These are phyloP conservation scores for Erodium trifolium DNA, from an alignment of 441 rosid genomes.

Conservation along the genomic window DNA sequence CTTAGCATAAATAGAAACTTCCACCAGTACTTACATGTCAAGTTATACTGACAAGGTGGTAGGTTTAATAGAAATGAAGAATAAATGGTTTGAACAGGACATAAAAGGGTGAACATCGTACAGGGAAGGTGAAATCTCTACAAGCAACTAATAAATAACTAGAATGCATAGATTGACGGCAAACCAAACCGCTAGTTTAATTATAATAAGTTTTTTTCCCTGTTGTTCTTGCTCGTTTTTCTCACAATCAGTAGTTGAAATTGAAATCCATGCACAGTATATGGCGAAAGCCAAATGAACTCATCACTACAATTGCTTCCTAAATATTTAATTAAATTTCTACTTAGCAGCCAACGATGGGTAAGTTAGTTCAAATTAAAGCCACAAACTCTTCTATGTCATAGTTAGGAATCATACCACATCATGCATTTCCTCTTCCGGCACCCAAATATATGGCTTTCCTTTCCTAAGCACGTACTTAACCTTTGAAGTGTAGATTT, in stretches of 20 bases:
- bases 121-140: neutral
- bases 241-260: neutral
- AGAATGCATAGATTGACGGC: neutral
- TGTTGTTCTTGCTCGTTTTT: neutral
- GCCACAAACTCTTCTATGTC: neutral
- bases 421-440: slow-evolving; percentile 68
- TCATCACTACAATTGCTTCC: neutral
- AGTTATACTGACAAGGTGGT: neutral
- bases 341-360: neutral
- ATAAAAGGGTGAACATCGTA: neutral
- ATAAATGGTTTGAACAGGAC: too few relatives aligned
- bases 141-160: neutral
- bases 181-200: neutral
- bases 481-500: slow-evolving; percentile 65
- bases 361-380: slow-evolving; percentile 1
- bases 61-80: neutral
- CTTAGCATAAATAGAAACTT: neutral
- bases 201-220: neutral
- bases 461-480: slow-evolving; percentile 67
- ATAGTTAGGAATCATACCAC: slow-evolving; percentile 41
- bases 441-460: slow-evolving; percentile 76
- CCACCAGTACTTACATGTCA: neutral
- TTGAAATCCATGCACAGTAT: neutral
- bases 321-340: neutral
- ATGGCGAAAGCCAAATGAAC: neutral